Evolutionary conservation across 768 basidiomycete genomes (phyloP).

Genomic region (Boletus tomentosulus): DNA sequence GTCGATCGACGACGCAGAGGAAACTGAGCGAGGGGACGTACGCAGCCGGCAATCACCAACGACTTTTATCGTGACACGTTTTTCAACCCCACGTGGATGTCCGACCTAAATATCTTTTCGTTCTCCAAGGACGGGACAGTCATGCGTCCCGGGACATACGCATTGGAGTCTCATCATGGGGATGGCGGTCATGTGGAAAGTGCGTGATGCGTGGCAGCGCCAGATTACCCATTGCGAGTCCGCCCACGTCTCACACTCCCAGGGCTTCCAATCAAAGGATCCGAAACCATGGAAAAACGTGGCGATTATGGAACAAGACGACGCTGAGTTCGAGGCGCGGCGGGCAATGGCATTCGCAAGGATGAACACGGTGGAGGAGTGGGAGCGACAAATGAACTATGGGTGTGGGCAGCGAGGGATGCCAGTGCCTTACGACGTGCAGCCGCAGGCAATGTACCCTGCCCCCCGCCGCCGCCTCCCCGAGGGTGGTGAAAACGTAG

Average conservation of each 20-base stretch:
- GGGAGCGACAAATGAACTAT: neutral
- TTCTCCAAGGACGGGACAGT: conserved; percentile 9
- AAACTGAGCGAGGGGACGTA: neutral
- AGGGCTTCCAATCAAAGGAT: neutral
- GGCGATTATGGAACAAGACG: conserved; percentile 16
- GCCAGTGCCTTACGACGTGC: too few relatives aligned
- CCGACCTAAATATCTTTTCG: conserved; percentile 11
- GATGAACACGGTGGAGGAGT: neutral
- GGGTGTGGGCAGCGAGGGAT: neutral
- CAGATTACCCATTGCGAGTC: too few relatives aligned
- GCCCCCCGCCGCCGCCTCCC: neutral
- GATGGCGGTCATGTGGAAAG: neutral
- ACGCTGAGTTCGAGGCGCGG: conserved; percentile 7
- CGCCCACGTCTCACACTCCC: neutral
- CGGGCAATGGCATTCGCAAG: neutral
- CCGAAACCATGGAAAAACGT: conserved; percentile 21
- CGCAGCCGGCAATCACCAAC: too few relatives aligned
- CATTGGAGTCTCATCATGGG: neutral
- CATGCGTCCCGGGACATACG: neutral
- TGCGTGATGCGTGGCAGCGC: neutral
- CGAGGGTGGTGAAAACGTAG: neutral
- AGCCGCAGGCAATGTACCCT: neutral
- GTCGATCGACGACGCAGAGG: neutral
- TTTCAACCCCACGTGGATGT: conserved; percentile 36
- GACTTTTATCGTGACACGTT: conserved; percentile 51